Evolutionary conservation across 1,284 basidiomycete genomes (phyloP).

Genomic region (Hemileia vastatrix): DNA sequence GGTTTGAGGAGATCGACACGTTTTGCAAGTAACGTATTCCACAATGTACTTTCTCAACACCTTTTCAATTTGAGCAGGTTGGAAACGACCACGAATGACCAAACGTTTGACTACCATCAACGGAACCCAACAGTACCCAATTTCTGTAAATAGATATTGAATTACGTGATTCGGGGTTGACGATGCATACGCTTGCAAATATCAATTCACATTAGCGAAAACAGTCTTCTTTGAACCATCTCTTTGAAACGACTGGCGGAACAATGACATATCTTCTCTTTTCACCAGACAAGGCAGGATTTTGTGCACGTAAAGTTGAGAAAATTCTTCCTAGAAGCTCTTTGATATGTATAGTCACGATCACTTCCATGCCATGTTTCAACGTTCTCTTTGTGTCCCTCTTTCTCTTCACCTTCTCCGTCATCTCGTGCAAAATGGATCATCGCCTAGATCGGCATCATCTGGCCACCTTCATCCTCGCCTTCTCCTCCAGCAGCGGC

Average conservation of each 20-base stretch:
- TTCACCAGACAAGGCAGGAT: slow-evolving; percentile 73
- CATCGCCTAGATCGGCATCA: slow-evolving; percentile 72
- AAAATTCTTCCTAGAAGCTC: slow-evolving; percentile 90
- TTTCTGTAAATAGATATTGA: slow-evolving; percentile 89
- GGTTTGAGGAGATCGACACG: slow-evolving; percentile 96
- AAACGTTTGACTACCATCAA: slow-evolving; percentile 84
- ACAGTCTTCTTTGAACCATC: slow-evolving; percentile 94
- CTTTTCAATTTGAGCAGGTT: slow-evolving; percentile 96
- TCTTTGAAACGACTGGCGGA: slow-evolving; percentile 79
- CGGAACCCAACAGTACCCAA: slow-evolving; percentile 95
- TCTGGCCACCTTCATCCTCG: too few relatives aligned
- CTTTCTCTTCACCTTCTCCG: slow-evolving; percentile 58
- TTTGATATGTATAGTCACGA: slow-evolving; percentile 78
- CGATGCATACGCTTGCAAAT: slow-evolving; percentile 98
- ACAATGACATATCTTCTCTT: slow-evolving; percentile 93
- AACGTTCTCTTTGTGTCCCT: too few relatives aligned
- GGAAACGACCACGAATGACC: slow-evolving; percentile 95
- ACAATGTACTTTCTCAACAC: slow-evolving; percentile 75
- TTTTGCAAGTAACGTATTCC: slow-evolving; percentile 99
- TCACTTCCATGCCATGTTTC: slow-evolving; percentile 83
- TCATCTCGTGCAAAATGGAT: slow-evolving; percentile 59
- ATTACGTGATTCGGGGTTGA: slow-evolving; percentile 98
- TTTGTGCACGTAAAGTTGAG: slow-evolving; percentile 77
- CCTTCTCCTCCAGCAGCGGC: too few relatives aligned
- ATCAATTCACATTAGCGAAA: slow-evolving; percentile 89